phyloP scores from a whole-genome alignment of 164 flowering plant species.

The Aristolochia fimbriata region DNA sequence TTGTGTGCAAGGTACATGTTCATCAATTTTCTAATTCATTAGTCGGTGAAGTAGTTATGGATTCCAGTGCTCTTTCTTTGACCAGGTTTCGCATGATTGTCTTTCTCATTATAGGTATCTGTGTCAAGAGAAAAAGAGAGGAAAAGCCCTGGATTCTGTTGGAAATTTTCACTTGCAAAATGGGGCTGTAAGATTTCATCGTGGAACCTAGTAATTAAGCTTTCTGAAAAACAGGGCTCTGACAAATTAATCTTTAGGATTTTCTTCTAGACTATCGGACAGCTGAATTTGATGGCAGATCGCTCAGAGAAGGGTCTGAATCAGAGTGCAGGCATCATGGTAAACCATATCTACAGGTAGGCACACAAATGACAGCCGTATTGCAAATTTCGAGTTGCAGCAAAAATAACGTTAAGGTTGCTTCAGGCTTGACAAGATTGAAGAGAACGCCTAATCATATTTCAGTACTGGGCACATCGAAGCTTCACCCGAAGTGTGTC shows the following conservation, averaged over 20 bases:
- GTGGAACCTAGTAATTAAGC: not conserved
- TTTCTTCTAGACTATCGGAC: conserved; percentile 53
- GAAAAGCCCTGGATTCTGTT: conserved; percentile 87
- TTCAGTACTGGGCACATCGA: conserved; percentile 55
- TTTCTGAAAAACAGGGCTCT: not conserved
- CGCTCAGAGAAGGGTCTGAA: conserved; percentile 64
- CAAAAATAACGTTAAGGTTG: not conserved
- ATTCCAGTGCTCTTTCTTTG: not conserved
- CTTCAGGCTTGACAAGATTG: conserved; percentile 74
- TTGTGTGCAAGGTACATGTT: conserved; percentile 65
- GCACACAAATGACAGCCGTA: not conserved
- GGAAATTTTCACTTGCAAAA: conserved; percentile 94
- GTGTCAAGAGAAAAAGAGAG: conserved; percentile 85
- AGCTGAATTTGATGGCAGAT: conserved; percentile 94
- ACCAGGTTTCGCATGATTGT: not conserved
- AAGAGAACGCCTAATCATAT: conserved; percentile 82
- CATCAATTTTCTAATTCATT: too few relatives aligned
- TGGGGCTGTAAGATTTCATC: conserved; percentile 61
- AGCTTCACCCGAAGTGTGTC: conserved; percentile 36
- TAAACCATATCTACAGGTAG: conserved; percentile 81
- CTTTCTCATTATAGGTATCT: conserved; percentile 48
- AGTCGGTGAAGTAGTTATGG: too few relatives aligned
- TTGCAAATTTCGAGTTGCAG: not conserved
- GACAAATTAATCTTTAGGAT: not conserved
- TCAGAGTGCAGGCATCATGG: conserved; percentile 96